A percentile compares a stretch with the other conserved stretches of the same genome.
phyloP scores from a whole-genome alignment of 805 yeast genomes.

The Metschnikowia baotianmanensis region DNA sequence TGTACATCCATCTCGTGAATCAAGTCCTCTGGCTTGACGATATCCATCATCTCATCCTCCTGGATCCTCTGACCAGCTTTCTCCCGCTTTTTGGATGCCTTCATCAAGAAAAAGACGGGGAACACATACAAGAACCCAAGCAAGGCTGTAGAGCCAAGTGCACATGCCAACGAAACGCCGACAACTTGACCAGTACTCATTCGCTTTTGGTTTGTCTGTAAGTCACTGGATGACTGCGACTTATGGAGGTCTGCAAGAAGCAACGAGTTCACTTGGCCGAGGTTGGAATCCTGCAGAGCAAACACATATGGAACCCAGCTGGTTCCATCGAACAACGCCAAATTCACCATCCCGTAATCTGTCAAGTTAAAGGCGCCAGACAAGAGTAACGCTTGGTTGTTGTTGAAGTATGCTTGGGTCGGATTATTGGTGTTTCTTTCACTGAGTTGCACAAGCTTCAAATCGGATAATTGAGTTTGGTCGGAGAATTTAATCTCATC shows the following conservation, averaged over 20 bases:
- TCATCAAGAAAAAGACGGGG: slow-evolving; percentile 38
- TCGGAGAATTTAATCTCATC: slow-evolving; percentile 26
- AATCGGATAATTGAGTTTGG: slow-evolving; percentile 41
- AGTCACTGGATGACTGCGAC: slow-evolving; percentile 36
- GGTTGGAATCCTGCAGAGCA: slow-evolving; percentile 25
- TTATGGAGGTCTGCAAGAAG: slow-evolving; percentile 35
- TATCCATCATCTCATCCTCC: slow-evolving; percentile 44
- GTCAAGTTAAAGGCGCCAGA: slow-evolving; percentile 54
- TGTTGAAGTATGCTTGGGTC: slow-evolving; percentile 37
- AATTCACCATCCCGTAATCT: slow-evolving; percentile 53
- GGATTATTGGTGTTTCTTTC: slow-evolving; percentile 28
- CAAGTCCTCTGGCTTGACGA: slow-evolving; percentile 43
- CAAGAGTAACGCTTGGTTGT: slow-evolving; percentile 49
- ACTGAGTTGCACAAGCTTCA: slow-evolving; percentile 40
- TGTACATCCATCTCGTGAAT: slow-evolving; percentile 46
- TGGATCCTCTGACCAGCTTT: slow-evolving; percentile 34
- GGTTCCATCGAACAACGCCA: slow-evolving; percentile 64
- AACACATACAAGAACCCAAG: slow-evolving; percentile 41
- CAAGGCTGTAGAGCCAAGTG: slow-evolving; percentile 41
- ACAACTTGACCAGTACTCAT: slow-evolving; percentile 43
- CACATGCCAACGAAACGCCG: slow-evolving; percentile 46
- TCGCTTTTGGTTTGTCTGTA: slow-evolving; percentile 16
- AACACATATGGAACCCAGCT: slow-evolving; percentile 65
- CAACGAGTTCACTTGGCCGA: slow-evolving; percentile 33
- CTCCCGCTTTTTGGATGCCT: slow-evolving; percentile 22